These are phyloP conservation scores for Candida tammaniensis DNA, from an alignment of 805 yeast genomes.

Conservation along the genomic window DNA sequence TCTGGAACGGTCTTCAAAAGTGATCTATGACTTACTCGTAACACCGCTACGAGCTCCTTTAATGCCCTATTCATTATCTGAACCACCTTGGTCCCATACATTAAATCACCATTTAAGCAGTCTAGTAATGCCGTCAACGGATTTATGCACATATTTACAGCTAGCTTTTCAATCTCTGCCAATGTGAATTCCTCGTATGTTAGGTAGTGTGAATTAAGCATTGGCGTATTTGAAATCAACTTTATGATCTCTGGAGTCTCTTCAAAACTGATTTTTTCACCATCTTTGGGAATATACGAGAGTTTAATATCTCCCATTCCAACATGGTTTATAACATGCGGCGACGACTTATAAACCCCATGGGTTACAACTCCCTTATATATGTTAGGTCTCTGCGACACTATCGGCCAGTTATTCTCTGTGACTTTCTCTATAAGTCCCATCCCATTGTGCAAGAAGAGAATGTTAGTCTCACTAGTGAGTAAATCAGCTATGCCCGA, in stretches of 20 bases:
- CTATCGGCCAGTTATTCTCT: conserved; percentile 52
- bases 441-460: conserved; percentile 83
- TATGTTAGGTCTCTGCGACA: conserved; percentile 48
- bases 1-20: conserved; percentile 26
- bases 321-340: conserved; percentile 51
- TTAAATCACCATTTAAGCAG: conserved; percentile 74
- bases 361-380: conserved; percentile 80
- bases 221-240: conserved; percentile 1
- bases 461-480: conserved; percentile 47
- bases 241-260: conserved; percentile 4
- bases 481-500: conserved; percentile 51
- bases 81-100: conserved; percentile 33
- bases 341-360: conserved; percentile 60
- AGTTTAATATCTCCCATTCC: conserved; percentile 65
- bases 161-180: conserved; percentile 56
- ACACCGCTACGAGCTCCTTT: conserved; percentile 42
- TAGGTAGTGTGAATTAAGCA: conserved; percentile 4
- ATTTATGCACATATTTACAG: conserved; percentile 80
- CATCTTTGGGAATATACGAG: conserved; percentile 49
- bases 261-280: conserved; percentile 11
- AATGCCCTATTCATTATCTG: conserved; percentile 41
- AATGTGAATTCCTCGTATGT: conserved; percentile 4
- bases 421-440: conserved; percentile 60
- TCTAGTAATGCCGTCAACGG: conserved; percentile 77
- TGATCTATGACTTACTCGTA: conserved; percentile 28